Evolutionary conservation across 2,329 filamentous ascomycete species (phyloP).

Genomic region (Microthyrium microscopicum): DNA sequence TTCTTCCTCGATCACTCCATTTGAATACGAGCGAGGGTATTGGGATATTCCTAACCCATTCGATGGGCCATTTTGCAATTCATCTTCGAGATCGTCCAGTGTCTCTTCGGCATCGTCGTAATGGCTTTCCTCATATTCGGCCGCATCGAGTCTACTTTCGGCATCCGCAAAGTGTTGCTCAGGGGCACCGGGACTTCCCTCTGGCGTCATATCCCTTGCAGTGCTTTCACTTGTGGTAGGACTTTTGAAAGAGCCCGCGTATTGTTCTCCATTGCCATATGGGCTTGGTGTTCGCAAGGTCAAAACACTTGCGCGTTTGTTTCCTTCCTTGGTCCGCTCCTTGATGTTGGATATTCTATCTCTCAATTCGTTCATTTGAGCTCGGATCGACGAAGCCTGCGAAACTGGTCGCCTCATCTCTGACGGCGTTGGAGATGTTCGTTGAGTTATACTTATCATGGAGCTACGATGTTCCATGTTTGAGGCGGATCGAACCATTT

Average conservation of each 20-base stretch:
- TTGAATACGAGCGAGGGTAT: too few relatives aligned
- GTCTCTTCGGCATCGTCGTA: constrained; percentile 15
- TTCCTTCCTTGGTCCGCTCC: constrained; percentile 60
- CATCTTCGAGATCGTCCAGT: constrained; percentile 11
- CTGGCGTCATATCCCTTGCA: too few relatives aligned
- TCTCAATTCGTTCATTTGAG: constrained; percentile 73
- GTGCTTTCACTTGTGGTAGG: constrained; percentile 5
- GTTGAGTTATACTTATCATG: too few relatives aligned
- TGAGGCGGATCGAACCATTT: constrained; percentile 17
- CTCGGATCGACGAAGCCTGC: constrained; percentile 55
- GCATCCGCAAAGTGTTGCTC: too few relatives aligned
- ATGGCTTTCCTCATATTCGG: constrained; percentile 12
- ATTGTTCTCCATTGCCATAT: constrained; percentile 54
- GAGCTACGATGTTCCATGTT: too few relatives aligned
- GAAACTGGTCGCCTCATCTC: constrained; percentile 48
- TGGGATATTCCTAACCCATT: too few relatives aligned
- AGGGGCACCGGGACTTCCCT: too few relatives aligned
- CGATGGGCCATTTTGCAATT: too few relatives aligned
- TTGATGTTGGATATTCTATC: constrained; percentile 69
- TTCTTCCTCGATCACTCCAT: constrained; percentile 8
- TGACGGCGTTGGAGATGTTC: constrained; percentile 4
- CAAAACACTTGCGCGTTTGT: constrained; percentile 61
- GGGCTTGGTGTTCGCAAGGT: constrained; percentile 61
- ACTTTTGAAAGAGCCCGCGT: constrained; percentile 27
- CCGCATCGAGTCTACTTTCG: background rate